These are phyloP conservation scores for Penicillium crystallinum DNA, from an alignment of 495 filamentous ascomycete genomes.

Conservation along the genomic window DNA sequence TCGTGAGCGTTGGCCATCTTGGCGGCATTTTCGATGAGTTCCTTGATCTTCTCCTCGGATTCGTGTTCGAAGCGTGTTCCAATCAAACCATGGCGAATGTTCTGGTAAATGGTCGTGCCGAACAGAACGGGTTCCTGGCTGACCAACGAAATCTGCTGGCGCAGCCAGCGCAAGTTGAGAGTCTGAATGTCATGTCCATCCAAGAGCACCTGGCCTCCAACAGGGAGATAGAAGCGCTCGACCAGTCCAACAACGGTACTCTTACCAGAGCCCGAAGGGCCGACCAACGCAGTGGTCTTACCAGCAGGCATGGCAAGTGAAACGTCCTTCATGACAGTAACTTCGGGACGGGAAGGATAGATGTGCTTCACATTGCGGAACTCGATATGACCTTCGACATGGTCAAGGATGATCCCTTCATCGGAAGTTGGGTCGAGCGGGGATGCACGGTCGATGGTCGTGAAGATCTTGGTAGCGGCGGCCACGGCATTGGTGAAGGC, in stretches of 20 bases:
- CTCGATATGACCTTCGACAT: conserved; percentile 72
- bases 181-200: conserved; percentile 78
- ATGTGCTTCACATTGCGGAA: conserved; percentile 83
- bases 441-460: conserved; percentile 85
- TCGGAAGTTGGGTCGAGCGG: conserved; percentile 76
- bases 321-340: conserved; percentile 78
- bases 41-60: conserved; percentile 56
- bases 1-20: conserved; percentile 91
- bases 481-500: conserved; percentile 78
- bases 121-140: conserved; percentile 72
- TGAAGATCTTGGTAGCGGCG: conserved; percentile 85
- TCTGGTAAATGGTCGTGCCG: conserved; percentile 77
- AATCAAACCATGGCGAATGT: conserved; percentile 83
- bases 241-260: conserved; percentile 88
- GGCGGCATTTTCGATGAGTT: conserved; percentile 73
- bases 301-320: conserved; percentile 75
- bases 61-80: conserved; percentile 72
- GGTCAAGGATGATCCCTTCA: conserved; percentile 62
- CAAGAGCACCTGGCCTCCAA: conserved; percentile 70
- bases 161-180: conserved; percentile 85
- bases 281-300: conserved; percentile 81
- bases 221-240: conserved; percentile 88
- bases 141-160: conserved; percentile 86
- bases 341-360: conserved; percentile 88
- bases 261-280: conserved; percentile 85